phyloP scores from a whole-genome alignment of 306 rosid species.

The Casuarina glauca region DNA sequence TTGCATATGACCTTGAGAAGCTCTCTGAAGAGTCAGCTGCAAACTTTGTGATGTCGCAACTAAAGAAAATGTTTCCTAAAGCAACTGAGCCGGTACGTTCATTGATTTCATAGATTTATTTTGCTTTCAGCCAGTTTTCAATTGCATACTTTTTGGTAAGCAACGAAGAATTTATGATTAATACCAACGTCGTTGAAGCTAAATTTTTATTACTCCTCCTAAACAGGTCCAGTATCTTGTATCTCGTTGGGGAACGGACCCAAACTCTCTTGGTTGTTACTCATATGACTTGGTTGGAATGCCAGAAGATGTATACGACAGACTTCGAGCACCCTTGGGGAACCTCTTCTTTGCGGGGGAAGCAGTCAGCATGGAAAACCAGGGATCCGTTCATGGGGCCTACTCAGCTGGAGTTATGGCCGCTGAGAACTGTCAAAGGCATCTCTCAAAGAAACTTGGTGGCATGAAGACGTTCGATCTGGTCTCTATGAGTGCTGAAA shows the following conservation, averaged over 20 bases:
- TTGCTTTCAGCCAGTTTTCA: background rate
- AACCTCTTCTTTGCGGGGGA: slow-evolving; percentile 40
- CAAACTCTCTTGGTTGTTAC: slow-evolving; percentile 70
- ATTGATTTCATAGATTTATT: slow-evolving; percentile 9
- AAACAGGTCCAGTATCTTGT: slow-evolving; percentile 72
- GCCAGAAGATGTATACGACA: slow-evolving; percentile 61
- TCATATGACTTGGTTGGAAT: slow-evolving; percentile 72
- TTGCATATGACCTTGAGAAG: slow-evolving; percentile 67
- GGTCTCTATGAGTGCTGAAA: slow-evolving; percentile 38
- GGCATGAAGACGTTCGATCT: slow-evolving; percentile 27
- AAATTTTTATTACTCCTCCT: slow-evolving; percentile 26
- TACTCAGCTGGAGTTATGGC: slow-evolving; percentile 44
- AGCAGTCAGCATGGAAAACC: slow-evolving; percentile 59
- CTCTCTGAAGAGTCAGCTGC: slow-evolving; percentile 47
- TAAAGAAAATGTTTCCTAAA: slow-evolving; percentile 69
- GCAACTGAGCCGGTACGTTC: slow-evolving; percentile 64
- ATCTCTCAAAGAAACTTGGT: slow-evolving; percentile 40
- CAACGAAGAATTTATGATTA: background rate
- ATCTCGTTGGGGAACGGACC: slow-evolving; percentile 79
- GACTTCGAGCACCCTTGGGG: slow-evolving; percentile 70
- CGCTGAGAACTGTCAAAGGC: slow-evolving; percentile 41
- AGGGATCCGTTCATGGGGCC: slow-evolving; percentile 71
- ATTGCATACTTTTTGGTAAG: background rate
- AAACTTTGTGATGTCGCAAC: slow-evolving; percentile 56
- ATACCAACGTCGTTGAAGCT: background rate